Base-by-base conservation (phyloP, 2,329 filamentous ascomycete species). In the Ceratocystis lukuohia region DNA sequence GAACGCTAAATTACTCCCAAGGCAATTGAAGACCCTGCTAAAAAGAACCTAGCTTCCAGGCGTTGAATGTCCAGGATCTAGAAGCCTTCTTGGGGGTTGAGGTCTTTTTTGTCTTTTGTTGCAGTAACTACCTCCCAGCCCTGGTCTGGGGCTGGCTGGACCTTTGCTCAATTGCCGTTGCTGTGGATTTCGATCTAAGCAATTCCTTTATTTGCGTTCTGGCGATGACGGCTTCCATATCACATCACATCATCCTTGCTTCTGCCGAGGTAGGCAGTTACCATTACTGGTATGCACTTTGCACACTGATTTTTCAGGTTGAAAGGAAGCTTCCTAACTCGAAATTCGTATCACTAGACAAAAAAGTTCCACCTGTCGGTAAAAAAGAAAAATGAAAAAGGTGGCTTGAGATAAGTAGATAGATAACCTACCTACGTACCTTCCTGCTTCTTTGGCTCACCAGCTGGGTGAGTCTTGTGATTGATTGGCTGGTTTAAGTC, bases 241-340 rank as follows among this genome's bases (percentile, higher is more conserved):
- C 48, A 37, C 56, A 57, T 50, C 44, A 45, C 45, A 56, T 28
- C 10, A 67, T 67, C 62, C 62, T 50, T 67, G 66, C 46, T 17
- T 22, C 45, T 46, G 53, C 65, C 37, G 62, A 65, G 66, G 50
- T 20, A 67, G 41, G 65, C 15, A 56, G 7, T 20, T 56, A 20
- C 59, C 56, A 56, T 30, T 12, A 1, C 50, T 56, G 15, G 7
- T 8, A 4, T n/a, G 15, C 12, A 59, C 17, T 33, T 33, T 17
- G 56, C 56, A 59, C 5, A 20, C 7, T 17, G 30, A 25, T n/a
- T 59, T 17, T 30, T 15, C 37, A 41, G 12, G 20, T 28, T 53
- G 28, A n/a, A 30, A 59, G 56, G 56, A 37, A 59, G 56, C 56
- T 59, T 59, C 56, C 56, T n/a, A 7, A 59, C 37, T 37, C 6